These are phyloP conservation scores for Pyrus pyrifolia DNA, from an alignment of 306 rosid genomes.

Conservation along the genomic window DNA sequence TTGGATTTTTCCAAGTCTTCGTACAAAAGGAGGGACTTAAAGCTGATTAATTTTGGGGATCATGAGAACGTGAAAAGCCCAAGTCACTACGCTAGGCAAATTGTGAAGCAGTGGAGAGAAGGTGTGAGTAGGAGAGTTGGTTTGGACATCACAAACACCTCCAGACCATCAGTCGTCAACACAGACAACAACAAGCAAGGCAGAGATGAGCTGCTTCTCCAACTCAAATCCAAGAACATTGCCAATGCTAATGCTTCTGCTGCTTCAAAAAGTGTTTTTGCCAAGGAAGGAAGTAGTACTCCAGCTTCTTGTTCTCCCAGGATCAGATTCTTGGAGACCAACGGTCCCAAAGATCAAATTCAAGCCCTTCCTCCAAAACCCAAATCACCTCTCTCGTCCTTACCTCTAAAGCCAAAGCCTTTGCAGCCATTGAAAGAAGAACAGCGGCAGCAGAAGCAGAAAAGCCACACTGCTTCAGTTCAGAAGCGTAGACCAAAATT, in stretches of 20 bases:
- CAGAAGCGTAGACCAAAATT: slow-evolving; percentile 16
- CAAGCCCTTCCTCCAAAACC: slow-evolving; percentile 17
- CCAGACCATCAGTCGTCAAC: slow-evolving; percentile 16
- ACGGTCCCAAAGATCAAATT: slow-evolving; percentile 33
- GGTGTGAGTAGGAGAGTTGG: slow-evolving; percentile 59
- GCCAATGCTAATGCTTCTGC: not conserved
- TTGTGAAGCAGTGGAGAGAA: slow-evolving; percentile 69
- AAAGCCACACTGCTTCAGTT: slow-evolving; percentile 4
- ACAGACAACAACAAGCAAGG: slow-evolving; percentile 22
- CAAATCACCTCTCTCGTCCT: not conserved
- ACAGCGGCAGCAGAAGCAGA: slow-evolving; percentile 16
- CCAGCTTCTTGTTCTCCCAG: slow-evolving; percentile 31
- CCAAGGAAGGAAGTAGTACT: slow-evolving; percentile 23
- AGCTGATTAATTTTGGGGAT: slow-evolving; percentile 24
- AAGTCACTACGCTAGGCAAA: slow-evolving; percentile 56
- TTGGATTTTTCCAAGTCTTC: slow-evolving; percentile 44
- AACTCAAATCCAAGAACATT: slow-evolving; percentile 28
- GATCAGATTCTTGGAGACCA: slow-evolving; percentile 38
- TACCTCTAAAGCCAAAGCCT: not conserved
- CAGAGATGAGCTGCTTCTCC: slow-evolving; percentile 29
- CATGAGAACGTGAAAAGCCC: slow-evolving; percentile 34
- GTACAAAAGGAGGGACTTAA: slow-evolving; percentile 28
- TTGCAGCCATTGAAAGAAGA: slow-evolving; percentile 1
- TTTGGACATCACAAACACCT: slow-evolving; percentile 65
- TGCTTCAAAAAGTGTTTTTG: slow-evolving; percentile 15